Evolutionary conservation across 2,329 filamentous ascomycete species (phyloP), one percentile per base, ranked within the genome.

Genomic region (Fusarium camptoceras): DNA sequence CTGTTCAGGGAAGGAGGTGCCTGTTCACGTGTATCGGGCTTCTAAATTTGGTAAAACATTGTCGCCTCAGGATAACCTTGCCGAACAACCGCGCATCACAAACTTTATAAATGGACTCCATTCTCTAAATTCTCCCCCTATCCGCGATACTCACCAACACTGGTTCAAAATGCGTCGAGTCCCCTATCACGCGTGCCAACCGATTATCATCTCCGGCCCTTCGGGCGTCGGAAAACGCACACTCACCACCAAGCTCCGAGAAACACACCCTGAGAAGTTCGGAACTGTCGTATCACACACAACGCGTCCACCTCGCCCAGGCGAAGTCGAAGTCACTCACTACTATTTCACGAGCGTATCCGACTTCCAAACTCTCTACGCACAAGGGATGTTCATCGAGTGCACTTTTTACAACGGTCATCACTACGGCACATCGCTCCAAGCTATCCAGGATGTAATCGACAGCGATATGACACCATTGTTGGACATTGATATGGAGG

Each of bases 271-370:
- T 0, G 18, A 14, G 9, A 41, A 18, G 4, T 64, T 63, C 18
- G 9, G 6, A 0, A 37, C 18, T 1, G 24, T 12, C 30, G 25
- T 42, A 14, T 39, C 42, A 0, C 49, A 64, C 8, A 64, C 37
- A 3, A 56, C 60, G 4, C 37, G 60, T 5, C 14, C 6, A 9
- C 49, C 8, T 1, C 28, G 20, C 0, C 48, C 28, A 0, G 28
- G 6, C 0, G 59, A 64, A 9, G 2, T 10, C 0, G n/a, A 20
- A 2, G 49, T 12, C 20, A 16, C 22, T 0, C 3, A 22, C 0
- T 56, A 64, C 11, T 24, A 30, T 3, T 63, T 64, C 3, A 14
- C 15, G 3, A n/a, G 27, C 1, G 5, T 10, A 4, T 4, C 2
- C 0, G 34, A 64, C 16, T 46, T 64, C 15, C 24, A 30, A 2